Base-by-base conservation (phyloP, 345 rosid genomes). In the Eucalyptus sp. region DNA sequence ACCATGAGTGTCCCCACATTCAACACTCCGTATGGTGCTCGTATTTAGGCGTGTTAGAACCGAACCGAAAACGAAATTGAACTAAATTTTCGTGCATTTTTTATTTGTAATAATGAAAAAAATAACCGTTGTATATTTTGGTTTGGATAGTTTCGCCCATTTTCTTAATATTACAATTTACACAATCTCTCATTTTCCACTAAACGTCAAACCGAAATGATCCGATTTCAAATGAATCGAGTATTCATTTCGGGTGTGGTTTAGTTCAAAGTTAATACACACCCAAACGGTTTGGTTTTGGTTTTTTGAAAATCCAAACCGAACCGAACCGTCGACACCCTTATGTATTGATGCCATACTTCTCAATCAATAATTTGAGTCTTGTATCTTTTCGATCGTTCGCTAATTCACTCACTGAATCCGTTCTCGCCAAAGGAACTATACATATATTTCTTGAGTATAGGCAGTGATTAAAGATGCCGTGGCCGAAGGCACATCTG, bases 321-420 rank as follows among this genome's bases (percentile, higher is more conserved):
- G 0, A 24, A 56, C 0, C 0, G 0, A 56, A 56, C 62, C 3
- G 29, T 56, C 13, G 1, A 24, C 0, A 24, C 13, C 3, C 27
- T 10, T 0, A 16, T 7, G 2, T 51, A 54, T 54, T 24, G 62
- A 56, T 56, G 27, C 27, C 3, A 20, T 56, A 56, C 27, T 54
- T 54, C 0, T 54, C 60, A 22, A 3, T 56, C 24, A 17, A 52
- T 52, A 52, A 52, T 52, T 52, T 20, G 29, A 18, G 24, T 18
- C 56, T 18, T 6, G 0, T 52, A 18, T 52, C 22, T 17, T 52
- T 52, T 52, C 9, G 2, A 52, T 52, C 56, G 0, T 52, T 52
- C 4, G 10, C 56, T 18, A 0, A 52, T 24, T 56, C 13, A 56
- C 27, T 22, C 62, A 56, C 4, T 4, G 12, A 22, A 56, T 56